These are phyloP conservation scores for Neobulgaria alba DNA, from an alignment of 2,329 filamentous ascomycete genomes.

Conservation along the genomic window DNA sequence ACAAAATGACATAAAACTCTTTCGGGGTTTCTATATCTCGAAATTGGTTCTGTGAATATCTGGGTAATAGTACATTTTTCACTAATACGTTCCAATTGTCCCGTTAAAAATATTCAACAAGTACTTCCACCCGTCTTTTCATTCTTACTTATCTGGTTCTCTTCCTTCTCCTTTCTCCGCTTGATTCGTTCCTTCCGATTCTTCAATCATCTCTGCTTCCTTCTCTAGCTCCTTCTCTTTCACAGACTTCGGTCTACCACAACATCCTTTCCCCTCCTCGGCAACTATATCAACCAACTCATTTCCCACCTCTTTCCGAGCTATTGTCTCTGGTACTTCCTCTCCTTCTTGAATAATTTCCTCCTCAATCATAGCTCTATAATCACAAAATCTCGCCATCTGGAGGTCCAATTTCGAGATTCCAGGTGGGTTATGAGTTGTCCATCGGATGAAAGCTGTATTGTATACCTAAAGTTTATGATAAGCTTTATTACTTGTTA, in stretches of 20 bases:
- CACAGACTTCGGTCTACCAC: constrained; percentile 38
- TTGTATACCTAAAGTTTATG: constrained; percentile 51
- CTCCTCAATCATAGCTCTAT: constrained; percentile 46
- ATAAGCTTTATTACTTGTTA: background rate
- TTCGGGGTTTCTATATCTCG: too few species aligned
- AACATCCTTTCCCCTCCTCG: constrained; percentile 44
- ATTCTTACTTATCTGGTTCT: too few species aligned
- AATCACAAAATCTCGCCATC: constrained; percentile 56
- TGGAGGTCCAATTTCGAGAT: constrained; percentile 55
- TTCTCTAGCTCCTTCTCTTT: constrained; percentile 7
- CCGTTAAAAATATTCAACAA: too few species aligned
- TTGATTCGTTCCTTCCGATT: too few species aligned
- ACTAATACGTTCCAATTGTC: too few species aligned
- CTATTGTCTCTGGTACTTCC: constrained; percentile 5
- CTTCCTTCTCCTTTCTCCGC: too few species aligned
- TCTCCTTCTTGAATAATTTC: constrained; percentile 32
- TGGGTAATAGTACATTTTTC: too few species aligned
- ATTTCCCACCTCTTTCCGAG: constrained; percentile 27
- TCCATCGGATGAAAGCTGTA: constrained; percentile 63
- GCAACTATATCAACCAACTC: constrained; percentile 40
- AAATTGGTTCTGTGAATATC: too few species aligned
- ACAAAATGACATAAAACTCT: too few species aligned
- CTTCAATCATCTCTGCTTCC: too few species aligned
- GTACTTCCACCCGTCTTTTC: too few species aligned
- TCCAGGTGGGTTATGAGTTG: constrained; percentile 58